phyloP scores from a whole-genome alignment of 208 protist species.

The Leishmania guyanensis region DNA sequence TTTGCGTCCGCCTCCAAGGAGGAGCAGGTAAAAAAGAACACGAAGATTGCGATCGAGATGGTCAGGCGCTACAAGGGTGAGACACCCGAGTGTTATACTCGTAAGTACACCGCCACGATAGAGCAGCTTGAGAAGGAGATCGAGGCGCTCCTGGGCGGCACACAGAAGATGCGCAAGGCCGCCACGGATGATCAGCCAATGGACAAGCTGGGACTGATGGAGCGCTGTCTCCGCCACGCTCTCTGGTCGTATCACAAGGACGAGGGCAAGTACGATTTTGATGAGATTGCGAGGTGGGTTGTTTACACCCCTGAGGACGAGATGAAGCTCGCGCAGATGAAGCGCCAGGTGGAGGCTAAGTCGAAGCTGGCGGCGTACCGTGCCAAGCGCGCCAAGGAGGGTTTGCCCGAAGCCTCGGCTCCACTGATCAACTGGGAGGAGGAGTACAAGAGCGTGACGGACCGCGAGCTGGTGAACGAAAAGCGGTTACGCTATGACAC shows the following conservation, averaged over 20 bases:
- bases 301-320: conserved; percentile 92
- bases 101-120: conserved; percentile 80
- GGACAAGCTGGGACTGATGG: conserved; percentile 91
- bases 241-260: conserved; percentile 93
- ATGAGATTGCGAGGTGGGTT: conserved; percentile 89
- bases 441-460: conserved; percentile 76
- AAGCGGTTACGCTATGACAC: conserved; percentile 91
- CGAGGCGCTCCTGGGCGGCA: conserved; percentile 83
- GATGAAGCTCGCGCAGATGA: conserved; percentile 71
- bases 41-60: conserved; percentile 90
- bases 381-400: conserved; percentile 60
- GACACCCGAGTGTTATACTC: conserved; percentile 73
- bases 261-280: conserved; percentile 85
- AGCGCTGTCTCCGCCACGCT: conserved; percentile 91
- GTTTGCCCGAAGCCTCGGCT: conserved; percentile 56
- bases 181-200: conserved; percentile 87
- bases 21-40: conserved; percentile 89
- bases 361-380: conserved; percentile 77
- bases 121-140: conserved; percentile 91
- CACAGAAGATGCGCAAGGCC: conserved; percentile 72
- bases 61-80: conserved; percentile 85
- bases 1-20: conserved; percentile 56
- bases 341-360: conserved; percentile 79
- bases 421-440: conserved; percentile 79
- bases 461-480: conserved; percentile 88